These are phyloP conservation scores for Verticillium zaregamsianum DNA, from an alignment of 2,329 filamentous ascomycete genomes.

Conservation along the genomic window DNA sequence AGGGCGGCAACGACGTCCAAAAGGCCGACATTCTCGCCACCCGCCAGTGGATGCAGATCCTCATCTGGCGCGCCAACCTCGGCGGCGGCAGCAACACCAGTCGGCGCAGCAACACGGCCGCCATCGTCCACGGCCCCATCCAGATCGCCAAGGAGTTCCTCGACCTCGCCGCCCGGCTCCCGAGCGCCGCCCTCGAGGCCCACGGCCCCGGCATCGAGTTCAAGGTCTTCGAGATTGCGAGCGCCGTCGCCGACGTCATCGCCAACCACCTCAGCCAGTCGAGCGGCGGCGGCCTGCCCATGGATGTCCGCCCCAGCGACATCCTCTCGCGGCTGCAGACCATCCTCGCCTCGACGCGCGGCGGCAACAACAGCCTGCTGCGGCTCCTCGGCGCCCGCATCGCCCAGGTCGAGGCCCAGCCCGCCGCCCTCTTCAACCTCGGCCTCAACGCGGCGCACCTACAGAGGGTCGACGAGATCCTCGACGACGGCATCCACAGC, in stretches of 20 bases:
- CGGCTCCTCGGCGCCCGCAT: conserved; percentile 22
- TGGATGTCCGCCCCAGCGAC: conserved; percentile 22
- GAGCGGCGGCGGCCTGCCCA: conserved; percentile 1
- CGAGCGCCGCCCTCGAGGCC: conserved; percentile 41
- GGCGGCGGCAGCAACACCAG: conserved; percentile 12
- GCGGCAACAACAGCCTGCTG: conserved; percentile 35
- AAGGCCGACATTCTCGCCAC: conserved; percentile 45
- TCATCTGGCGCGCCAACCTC: conserved; percentile 39
- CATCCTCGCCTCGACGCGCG: conserved; percentile 35
- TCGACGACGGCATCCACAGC: conserved; percentile 1
- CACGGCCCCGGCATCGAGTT: conserved; percentile 44
- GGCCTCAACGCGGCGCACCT: not conserved
- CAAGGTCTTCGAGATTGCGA: conserved; percentile 43
- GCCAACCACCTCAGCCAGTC: conserved; percentile 18
- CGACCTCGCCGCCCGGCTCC: conserved; percentile 35
- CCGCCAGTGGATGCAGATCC: conserved; percentile 45
- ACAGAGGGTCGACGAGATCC: conserved; percentile 9
- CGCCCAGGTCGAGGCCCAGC: conserved; percentile 9
- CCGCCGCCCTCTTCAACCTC: not conserved
- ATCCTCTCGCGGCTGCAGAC: conserved; percentile 32
- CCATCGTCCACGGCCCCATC: conserved; percentile 30
- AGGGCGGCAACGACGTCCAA: conserved; percentile 41
- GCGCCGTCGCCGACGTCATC: conserved; percentile 36
- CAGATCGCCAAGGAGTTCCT: conserved; percentile 42
- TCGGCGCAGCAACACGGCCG: conserved; percentile 12